These are phyloP conservation scores for Cornus kousa DNA, from an alignment of 148 eudicot genomes.

Conservation along the genomic window DNA sequence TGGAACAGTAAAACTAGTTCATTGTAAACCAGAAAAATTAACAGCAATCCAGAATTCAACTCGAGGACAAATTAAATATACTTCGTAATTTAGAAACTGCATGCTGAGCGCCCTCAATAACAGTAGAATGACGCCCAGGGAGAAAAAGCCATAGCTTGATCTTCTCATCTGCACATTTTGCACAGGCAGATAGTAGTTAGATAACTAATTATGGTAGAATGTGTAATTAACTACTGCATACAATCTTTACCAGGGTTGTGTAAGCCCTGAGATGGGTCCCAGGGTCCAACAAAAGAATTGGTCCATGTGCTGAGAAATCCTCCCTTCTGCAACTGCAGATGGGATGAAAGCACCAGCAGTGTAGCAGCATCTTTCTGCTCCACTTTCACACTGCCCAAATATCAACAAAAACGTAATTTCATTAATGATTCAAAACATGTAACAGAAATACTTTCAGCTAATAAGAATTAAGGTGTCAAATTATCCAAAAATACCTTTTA, in stretches of 20 bases:
- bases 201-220: background rate
- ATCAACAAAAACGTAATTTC: conserved; percentile 16
- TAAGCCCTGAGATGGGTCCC: conserved; percentile 98
- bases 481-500: conserved; percentile 47
- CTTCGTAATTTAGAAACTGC: conserved; percentile 80
- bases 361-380: conserved; percentile 71
- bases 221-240: background rate
- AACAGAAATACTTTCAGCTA: background rate
- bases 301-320: conserved; percentile 93
- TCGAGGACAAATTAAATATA: conserved; percentile 10
- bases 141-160: conserved; percentile 96
- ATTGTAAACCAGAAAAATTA: background rate
- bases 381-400: conserved; percentile 39
- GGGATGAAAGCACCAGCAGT: conserved; percentile 64
- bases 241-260: conserved; percentile 79
- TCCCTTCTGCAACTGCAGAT: conserved; percentile 82
- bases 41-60: background rate
- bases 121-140: conserved; percentile 71
- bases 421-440: conserved; percentile 6
- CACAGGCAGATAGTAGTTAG: conserved; percentile 15
- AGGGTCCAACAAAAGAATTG: conserved; percentile 93
- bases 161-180: conserved; percentile 64
- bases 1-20: background rate
- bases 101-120: conserved; percentile 64
- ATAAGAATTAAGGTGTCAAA: background rate